Conservation (phyloP, 75 land plant genomes). For the Picea sitchensis region DNA sequence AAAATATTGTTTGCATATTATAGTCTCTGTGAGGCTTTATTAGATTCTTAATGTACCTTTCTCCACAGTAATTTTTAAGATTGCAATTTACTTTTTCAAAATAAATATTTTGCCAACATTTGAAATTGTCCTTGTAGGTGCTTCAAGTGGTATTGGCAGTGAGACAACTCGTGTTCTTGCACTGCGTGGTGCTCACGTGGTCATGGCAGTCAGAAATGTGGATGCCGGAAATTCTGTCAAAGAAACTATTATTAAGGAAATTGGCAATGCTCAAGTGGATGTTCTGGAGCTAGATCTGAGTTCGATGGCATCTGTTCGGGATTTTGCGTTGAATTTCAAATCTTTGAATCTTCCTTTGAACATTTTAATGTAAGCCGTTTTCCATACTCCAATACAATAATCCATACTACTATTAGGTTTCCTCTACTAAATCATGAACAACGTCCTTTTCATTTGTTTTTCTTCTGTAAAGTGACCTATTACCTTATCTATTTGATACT, state of each 20-base stretch:
- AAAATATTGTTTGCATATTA: too few relatives aligned
- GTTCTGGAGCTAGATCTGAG: slow-evolving; percentile 68
- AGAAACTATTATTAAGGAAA: slow-evolving; percentile 39
- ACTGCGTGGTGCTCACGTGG: slow-evolving; percentile 56
- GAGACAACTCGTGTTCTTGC: slow-evolving; percentile 83
- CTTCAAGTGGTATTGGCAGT: slow-evolving; percentile 69
- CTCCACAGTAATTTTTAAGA: too few relatives aligned
- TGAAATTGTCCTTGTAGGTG: slow-evolving; percentile 38
- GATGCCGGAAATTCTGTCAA: slow-evolving; percentile 43
- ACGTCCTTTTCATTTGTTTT: not conserved
- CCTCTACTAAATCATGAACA: not conserved
- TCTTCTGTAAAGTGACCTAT: not conserved
- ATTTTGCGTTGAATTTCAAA: slow-evolving; percentile 51
- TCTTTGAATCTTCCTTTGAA: slow-evolving; percentile 55
- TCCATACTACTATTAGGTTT: not conserved
- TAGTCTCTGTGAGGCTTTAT: too few relatives aligned
- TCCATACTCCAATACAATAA: not conserved
- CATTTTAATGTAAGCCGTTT: slow-evolving; percentile 56
- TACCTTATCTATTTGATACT: not conserved
- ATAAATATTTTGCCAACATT: too few relatives aligned
- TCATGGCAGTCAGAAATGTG: slow-evolving; percentile 68
- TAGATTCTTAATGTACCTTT: too few relatives aligned
- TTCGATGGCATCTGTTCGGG: slow-evolving; percentile 63
- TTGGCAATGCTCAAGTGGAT: slow-evolving; percentile 48
- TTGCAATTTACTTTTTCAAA: too few relatives aligned